These are phyloP conservation scores for Penicillium sp. DNA, from an alignment of 2,329 filamentous ascomycete species.

Conservation along the genomic window DNA sequence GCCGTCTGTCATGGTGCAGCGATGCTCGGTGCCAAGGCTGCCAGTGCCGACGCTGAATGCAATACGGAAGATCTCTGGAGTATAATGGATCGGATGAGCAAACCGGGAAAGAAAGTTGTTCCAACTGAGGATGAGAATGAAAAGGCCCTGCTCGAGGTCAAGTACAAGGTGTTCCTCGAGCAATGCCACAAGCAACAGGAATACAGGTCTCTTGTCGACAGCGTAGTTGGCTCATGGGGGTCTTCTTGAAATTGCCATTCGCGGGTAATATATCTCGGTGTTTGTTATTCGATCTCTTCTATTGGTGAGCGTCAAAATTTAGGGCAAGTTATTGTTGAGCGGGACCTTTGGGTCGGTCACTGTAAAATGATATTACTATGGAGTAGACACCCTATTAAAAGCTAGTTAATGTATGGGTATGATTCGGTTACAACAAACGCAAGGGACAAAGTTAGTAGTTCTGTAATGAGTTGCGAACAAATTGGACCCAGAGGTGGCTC, in stretches of 20 bases:
- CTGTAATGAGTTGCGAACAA: neutral
- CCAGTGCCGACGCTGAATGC: slow-evolving; percentile 75
- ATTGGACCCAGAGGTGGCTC: neutral
- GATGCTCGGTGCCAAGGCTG: slow-evolving; percentile 98
- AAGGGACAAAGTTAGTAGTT: too few species aligned
- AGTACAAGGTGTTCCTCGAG: slow-evolving; percentile 95
- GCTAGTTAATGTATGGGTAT: too few species aligned
- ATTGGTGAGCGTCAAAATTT: too few species aligned
- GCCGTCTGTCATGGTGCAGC: slow-evolving; percentile 97
- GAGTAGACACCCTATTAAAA: too few species aligned
- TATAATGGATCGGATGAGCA: slow-evolving; percentile 98
- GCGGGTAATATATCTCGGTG: neutral
- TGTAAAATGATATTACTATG: too few species aligned
- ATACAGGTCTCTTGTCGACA: slow-evolving; percentile 80
- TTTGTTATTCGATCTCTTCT: too few species aligned
- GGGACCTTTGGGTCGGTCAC: too few species aligned
- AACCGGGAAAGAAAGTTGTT: slow-evolving; percentile 82
- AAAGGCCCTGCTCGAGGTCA: slow-evolving; percentile 80
- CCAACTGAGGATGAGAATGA: slow-evolving; percentile 74
- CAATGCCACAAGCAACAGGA: slow-evolving; percentile 84
- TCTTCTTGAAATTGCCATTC: neutral
- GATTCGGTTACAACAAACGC: too few species aligned
- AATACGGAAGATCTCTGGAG: slow-evolving; percentile 88
- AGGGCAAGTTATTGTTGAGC: too few species aligned
- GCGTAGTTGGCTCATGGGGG: slow-evolving; percentile 54